phyloP scores from a whole-genome alignment of 345 rosid genomes.

The Pugionium dolabratum region DNA sequence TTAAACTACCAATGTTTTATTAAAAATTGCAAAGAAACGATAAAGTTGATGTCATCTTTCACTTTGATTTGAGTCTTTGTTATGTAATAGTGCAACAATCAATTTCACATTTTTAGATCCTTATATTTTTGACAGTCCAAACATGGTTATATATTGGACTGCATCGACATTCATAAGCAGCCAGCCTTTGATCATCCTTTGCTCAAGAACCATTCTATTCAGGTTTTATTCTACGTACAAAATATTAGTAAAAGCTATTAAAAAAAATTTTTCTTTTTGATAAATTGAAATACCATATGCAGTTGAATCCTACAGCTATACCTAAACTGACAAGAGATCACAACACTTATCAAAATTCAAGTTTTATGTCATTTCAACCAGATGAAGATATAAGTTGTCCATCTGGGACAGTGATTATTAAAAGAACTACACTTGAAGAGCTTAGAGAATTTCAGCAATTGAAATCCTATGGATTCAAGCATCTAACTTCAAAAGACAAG shows the following conservation, averaged over 20 bases:
- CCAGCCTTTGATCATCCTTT: too few relatives aligned
- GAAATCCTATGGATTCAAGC: constrained; percentile 16
- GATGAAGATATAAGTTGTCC: constrained; percentile 18
- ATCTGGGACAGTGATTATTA: constrained; percentile 32
- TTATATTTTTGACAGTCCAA: too few relatives aligned
- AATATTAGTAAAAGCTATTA: background rate
- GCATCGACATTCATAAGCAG: too few relatives aligned
- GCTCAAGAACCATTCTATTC: too few relatives aligned
- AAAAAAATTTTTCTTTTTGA: background rate
- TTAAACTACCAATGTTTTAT: too few relatives aligned
- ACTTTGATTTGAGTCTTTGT: too few relatives aligned
- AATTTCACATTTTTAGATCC: too few relatives aligned
- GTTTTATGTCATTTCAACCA: background rate
- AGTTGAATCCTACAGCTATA: constrained; percentile 31
- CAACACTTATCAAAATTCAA: constrained; percentile 2
- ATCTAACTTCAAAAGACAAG: background rate
- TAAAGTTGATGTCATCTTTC: too few relatives aligned
- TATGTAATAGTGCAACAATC: too few relatives aligned
- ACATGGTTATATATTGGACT: too few relatives aligned
- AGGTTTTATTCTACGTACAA: too few relatives aligned
- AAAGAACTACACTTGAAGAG: constrained; percentile 25
- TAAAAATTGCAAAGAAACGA: too few relatives aligned
- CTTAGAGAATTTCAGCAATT: constrained; percentile 13
- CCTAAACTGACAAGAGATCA: constrained; percentile 31
- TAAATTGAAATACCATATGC: background rate